These are phyloP conservation scores for Aspergillus ochraceoroseus DNA, from an alignment of 2,329 filamentous ascomycete species.

Conservation along the genomic window DNA sequence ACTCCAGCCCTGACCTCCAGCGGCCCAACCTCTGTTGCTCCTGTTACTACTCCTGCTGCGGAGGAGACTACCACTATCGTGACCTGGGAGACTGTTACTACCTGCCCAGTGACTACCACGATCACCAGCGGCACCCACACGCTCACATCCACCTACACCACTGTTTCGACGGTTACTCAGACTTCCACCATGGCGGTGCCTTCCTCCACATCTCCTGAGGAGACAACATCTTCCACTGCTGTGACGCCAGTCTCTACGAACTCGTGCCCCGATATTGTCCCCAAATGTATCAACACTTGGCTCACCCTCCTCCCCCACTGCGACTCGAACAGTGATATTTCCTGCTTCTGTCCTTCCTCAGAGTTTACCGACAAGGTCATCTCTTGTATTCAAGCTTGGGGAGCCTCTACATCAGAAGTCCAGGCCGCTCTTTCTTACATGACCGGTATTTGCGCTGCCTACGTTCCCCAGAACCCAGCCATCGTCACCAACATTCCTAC, in stretches of 20 bases:
- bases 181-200: slow-evolving; percentile 21
- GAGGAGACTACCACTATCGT: slow-evolving; percentile 9
- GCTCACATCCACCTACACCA: slow-evolving; percentile 53
- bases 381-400: slow-evolving; percentile 74
- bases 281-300: slow-evolving; percentile 90
- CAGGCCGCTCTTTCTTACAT: slow-evolving; percentile 73
- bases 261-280: slow-evolving; percentile 64
- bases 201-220: slow-evolving; percentile 7
- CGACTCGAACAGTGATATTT: slow-evolving; percentile 73
- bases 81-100: slow-evolving; percentile 30
- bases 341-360: slow-evolving; percentile 80
- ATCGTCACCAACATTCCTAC: slow-evolving; percentile 71
- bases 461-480: slow-evolving; percentile 71
- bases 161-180: slow-evolving; percentile 47
- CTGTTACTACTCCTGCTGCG: slow-evolving; percentile 7
- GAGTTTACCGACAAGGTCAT: slow-evolving; percentile 75
- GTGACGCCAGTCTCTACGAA: slow-evolving; percentile 31
- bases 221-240: slow-evolving; percentile 13
- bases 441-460: slow-evolving; percentile 80
- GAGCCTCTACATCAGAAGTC: slow-evolving; percentile 60
- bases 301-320: slow-evolving; percentile 64
- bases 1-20: not conserved
- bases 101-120: slow-evolving; percentile 32
- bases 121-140: slow-evolving; percentile 44
- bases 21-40: slow-evolving; percentile 6